A percentile compares a stretch with the other conserved stretches of the same genome.
Conservation (phyloP, 2,329 filamentous ascomycete genomes). For the Fusarium veterinarium region DNA sequence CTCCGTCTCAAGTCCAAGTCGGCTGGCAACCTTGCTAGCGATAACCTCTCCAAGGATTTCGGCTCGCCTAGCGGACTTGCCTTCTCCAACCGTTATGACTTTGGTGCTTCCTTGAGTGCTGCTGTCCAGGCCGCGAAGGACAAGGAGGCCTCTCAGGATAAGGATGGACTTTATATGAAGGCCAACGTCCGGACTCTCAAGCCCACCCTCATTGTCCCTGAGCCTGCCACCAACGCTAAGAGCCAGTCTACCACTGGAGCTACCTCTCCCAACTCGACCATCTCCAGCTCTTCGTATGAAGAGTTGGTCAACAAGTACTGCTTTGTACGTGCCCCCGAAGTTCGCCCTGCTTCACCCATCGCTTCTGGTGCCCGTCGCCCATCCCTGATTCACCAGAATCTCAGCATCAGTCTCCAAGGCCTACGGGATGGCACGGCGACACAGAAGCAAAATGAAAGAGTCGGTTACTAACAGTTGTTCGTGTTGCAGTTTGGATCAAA, state of each 20-base stretch:
- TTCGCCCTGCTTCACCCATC: slow-evolving; percentile 45
- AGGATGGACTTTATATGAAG: slow-evolving; percentile 70
- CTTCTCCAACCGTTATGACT: slow-evolving; percentile 95
- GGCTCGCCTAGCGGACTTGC: slow-evolving; percentile 73
- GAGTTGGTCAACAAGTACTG: slow-evolving; percentile 99
- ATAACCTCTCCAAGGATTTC: slow-evolving; percentile 65
- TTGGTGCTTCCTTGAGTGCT: slow-evolving; percentile 88
- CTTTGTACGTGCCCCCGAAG: slow-evolving; percentile 85
- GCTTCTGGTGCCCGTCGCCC: slow-evolving; percentile 31
- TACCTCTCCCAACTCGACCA: slow-evolving; percentile 64
- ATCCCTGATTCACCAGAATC: slow-evolving; percentile 33
- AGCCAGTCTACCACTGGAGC: slow-evolving; percentile 51
- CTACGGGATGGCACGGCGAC: slow-evolving; percentile 36
- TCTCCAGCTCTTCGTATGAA: slow-evolving; percentile 91
- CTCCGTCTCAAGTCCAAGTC: slow-evolving; percentile 81
- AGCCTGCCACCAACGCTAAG: slow-evolving; percentile 29
- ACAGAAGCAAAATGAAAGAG: slow-evolving; percentile 39
- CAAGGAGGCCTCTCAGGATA: slow-evolving; percentile 68
- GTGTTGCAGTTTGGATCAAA: slow-evolving; percentile 69
- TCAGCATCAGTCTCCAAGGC: slow-evolving; percentile 16
- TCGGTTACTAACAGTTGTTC: slow-evolving; percentile 54
- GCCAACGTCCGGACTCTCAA: slow-evolving; percentile 51
- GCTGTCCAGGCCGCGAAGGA: slow-evolving; percentile 82
- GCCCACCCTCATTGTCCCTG: slow-evolving; percentile 43
- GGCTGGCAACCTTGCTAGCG: slow-evolving; percentile 69